phyloP scores from a whole-genome alignment of 148 eudicot genomes.

The Rhododendron vialii region DNA sequence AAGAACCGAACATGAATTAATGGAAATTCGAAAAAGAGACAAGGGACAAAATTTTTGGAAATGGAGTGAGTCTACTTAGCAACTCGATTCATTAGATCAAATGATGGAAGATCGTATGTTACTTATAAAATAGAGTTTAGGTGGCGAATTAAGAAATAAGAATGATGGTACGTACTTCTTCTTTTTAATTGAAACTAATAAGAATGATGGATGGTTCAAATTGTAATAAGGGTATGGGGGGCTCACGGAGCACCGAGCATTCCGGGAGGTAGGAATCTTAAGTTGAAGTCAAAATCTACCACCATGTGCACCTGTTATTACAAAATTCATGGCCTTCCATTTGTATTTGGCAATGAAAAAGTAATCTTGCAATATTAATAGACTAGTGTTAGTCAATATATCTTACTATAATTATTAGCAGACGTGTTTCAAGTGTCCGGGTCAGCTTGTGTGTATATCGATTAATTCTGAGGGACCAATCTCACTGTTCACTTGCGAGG shows the following conservation, averaged over 20 bases:
- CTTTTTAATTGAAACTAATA: not conserved
- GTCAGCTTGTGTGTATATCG: too few relatives aligned
- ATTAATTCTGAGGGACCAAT: too few relatives aligned
- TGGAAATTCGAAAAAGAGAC: not conserved
- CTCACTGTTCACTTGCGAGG: too few relatives aligned
- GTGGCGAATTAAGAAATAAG: not conserved
- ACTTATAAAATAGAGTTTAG: not conserved
- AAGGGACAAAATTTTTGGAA: not conserved
- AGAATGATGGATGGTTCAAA: not conserved
- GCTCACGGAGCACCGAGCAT: constrained; percentile 9
- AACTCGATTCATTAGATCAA: not conserved
- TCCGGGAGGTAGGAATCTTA: constrained; percentile 18
- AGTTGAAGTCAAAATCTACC: constrained; percentile 19
- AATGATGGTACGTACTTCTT: not conserved
- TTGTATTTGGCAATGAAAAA: not conserved
- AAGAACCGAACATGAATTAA: not conserved
- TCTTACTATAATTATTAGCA: too few relatives aligned
- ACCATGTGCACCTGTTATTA: constrained; percentile 16
- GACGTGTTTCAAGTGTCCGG: too few relatives aligned
- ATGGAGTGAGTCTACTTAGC: not conserved
- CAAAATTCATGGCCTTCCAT: constrained; percentile 5
- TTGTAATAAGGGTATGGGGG: not conserved
- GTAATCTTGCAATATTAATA: not conserved
- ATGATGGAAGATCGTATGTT: not conserved
- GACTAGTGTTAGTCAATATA: not conserved